Conservation (phyloP, 2,329 filamentous ascomycete species). For the Colletotrichum cordylinicola region DNA sequence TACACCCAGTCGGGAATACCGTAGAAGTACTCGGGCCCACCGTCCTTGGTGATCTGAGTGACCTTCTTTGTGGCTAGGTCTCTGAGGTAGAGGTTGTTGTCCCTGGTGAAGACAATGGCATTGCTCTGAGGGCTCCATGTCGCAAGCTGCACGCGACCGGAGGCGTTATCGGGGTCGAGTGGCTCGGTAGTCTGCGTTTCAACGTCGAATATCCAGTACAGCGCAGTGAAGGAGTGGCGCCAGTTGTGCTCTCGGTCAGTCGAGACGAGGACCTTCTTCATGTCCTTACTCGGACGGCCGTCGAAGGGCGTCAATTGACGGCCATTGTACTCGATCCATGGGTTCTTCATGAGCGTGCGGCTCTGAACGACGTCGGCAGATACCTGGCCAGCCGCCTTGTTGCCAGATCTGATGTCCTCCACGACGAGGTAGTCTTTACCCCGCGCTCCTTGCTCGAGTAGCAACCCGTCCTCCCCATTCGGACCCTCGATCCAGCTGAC, state of each 20-base stretch:
- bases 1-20: conserved; percentile 96
- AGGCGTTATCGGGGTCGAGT: conserved; percentile 71
- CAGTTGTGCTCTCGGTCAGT: conserved; percentile 79
- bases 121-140: conserved; percentile 89
- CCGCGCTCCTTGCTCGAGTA: conserved; percentile 73
- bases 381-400: conserved; percentile 29
- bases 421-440: conserved; percentile 82
- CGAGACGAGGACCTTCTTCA: conserved; percentile 85
- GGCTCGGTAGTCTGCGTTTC: conserved; percentile 78
- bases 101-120: conserved; percentile 84
- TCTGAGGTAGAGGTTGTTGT: conserved; percentile 90
- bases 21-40: conserved; percentile 89
- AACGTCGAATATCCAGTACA: conserved; percentile 94
- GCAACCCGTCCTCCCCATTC: conserved; percentile 79
- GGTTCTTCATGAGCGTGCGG: conserved; percentile 77
- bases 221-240: conserved; percentile 86
- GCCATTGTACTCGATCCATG: conserved; percentile 65
- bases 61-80: conserved; percentile 60
- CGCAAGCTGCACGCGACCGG: conserved; percentile 79
- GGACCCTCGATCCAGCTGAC: conserved; percentile 81
- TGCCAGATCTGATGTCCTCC: conserved; percentile 72
- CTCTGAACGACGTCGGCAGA: conserved; percentile 48
- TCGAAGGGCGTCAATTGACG: conserved; percentile 61
- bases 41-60: conserved; percentile 82
- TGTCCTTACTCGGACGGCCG: conserved; percentile 79